phyloP scores from a whole-genome alignment of 176 grass and related monocot species.

The Bromus sterilis region DNA sequence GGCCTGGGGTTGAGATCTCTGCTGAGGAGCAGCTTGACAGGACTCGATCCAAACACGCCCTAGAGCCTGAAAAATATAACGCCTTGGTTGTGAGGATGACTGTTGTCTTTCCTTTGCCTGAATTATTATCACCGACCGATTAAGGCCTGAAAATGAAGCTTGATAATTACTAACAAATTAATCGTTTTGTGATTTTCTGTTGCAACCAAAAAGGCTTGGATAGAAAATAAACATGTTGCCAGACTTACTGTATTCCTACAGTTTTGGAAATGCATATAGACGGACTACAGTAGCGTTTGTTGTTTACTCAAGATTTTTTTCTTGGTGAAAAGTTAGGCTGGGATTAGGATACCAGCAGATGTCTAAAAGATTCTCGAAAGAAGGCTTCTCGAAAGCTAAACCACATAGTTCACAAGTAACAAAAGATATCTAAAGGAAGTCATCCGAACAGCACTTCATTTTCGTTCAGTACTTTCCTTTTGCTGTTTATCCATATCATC shows the following conservation, averaged over 20 bases:
- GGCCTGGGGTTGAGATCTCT: too few relatives aligned
- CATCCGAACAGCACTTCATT: background rate
- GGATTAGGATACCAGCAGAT: background rate
- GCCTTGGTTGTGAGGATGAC: background rate
- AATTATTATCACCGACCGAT: background rate
- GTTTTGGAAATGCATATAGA: background rate
- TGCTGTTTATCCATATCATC: background rate
- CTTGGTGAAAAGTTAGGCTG: background rate
- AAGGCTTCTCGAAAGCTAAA: background rate
- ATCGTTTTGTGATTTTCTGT: background rate
- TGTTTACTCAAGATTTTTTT: background rate
- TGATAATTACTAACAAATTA: background rate
- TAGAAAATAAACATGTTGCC: background rate
- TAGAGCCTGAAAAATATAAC: background rate
- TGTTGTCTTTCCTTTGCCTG: background rate
- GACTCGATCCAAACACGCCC: too few relatives aligned
- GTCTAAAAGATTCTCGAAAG: too few relatives aligned
- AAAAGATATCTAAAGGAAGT: background rate
- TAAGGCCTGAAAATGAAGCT: background rate
- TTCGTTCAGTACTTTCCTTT: background rate
- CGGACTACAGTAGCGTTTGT: background rate
- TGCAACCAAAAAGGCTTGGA: background rate
- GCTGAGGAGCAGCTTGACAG: too few relatives aligned
- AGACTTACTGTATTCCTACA: background rate
- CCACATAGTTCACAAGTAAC: background rate